Base-by-base conservation (phyloP, 2,329 filamentous ascomycete species). In the Trichoderma sp. region DNA sequence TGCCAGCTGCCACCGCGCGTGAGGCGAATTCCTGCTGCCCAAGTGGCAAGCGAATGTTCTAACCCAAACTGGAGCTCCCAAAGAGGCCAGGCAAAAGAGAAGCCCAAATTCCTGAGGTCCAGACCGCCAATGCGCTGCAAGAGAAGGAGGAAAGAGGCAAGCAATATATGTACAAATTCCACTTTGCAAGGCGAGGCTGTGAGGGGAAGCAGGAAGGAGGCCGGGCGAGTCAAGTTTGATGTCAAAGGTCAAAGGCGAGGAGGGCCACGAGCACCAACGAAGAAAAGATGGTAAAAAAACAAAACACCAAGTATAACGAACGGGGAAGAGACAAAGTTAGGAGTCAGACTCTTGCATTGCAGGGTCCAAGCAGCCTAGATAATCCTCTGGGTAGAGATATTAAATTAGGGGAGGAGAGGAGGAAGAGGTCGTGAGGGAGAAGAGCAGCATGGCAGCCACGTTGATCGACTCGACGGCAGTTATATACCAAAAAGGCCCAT, bases 41-140 rank as follows among this genome's bases (percentile, higher is more conserved):
- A 69, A 35, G 66, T 68, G 27, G 53, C 27, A 66, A 74, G 71
- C 71, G 71, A 74, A 16, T 74, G 71, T 56, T 72, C 59, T 72
- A 66, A 74, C 60, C 60, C 71, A 74, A 74, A 74, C 11, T 21
- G 60, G 41, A 24, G 16, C 62, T n/a, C 21, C 59, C 21, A 6
- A 31, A 29, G 45, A 64, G 59, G n/a, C 9, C 29, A 53, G 59
- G 59, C 59, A 27, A 27, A 29, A 65, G 64, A 64, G 59, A 73
- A 56, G 62, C 31, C 71, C 38, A 41, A 74, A 59, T 74, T 66
- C 41, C 31, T 24, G 33, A 31, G 31, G 24, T 65, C 33, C 53
- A 45, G 63, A 60, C 64, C 50, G 50, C 71, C 62, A 66, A 74
- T 59, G 45, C 60, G 29, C 35, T 66, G 71, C 59, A 65, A 66